These are phyloP conservation scores for Aspergillus kassunensis DNA, from an alignment of 495 filamentous ascomycete genomes.

Conservation along the genomic window DNA sequence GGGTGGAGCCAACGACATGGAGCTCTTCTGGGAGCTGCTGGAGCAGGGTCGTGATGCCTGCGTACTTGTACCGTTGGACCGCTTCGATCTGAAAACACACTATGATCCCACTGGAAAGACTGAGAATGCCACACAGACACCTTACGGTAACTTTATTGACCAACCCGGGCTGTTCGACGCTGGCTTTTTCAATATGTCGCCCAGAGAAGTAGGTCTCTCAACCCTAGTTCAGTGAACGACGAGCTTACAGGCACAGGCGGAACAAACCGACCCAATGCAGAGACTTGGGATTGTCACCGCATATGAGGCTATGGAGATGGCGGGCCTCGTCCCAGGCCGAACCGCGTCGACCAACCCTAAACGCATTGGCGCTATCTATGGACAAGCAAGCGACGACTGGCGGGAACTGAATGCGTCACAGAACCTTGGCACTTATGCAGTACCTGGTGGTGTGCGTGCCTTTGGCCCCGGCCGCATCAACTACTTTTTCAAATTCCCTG, in stretches of 20 bases:
- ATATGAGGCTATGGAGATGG: conserved; percentile 37
- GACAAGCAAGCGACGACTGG: conserved; percentile 31
- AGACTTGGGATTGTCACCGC: conserved; percentile 31
- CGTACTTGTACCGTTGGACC: conserved; percentile 32
- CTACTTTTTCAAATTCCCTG: conserved; percentile 68
- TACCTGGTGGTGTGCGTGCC: conserved; percentile 28
- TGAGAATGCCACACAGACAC: conserved; percentile 28
- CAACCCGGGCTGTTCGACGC: conserved; percentile 33
- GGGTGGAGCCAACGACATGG: conserved; percentile 11
- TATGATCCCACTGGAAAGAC: conserved; percentile 38
- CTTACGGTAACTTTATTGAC: conserved; percentile 36
- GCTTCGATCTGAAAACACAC: conserved; percentile 43
- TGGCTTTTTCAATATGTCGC: conserved; percentile 35
- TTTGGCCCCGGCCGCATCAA: conserved; percentile 47
- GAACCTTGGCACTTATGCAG: conserved; percentile 24
- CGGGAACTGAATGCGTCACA: conserved; percentile 26
- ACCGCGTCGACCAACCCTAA: conserved; percentile 20
- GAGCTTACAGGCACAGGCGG: conserved; percentile 1
- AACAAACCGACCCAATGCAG: conserved; percentile 28
- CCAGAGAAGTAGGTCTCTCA: not conserved
- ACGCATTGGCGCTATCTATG: conserved; percentile 35
- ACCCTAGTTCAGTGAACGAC: not conserved
- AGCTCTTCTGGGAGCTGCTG: conserved; percentile 37
- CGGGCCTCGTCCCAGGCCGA: conserved; percentile 25
- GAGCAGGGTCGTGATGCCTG: conserved; percentile 37